phyloP scores from a whole-genome alignment of 192 early-diverging fungal species.

The Coemansia sp. region DNA sequence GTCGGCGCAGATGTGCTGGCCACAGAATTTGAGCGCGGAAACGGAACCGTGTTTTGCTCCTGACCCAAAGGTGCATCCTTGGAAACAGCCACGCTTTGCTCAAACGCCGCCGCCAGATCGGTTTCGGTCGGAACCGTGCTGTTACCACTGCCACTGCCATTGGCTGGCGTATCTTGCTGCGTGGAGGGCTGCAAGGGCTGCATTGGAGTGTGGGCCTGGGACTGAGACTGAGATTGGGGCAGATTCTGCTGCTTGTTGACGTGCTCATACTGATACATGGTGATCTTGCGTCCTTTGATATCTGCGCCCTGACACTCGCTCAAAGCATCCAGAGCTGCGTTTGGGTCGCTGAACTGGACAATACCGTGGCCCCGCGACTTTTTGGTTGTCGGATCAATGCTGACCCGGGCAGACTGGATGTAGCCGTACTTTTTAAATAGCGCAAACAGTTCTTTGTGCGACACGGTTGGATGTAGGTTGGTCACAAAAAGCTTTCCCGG shows the following conservation, averaged over 20 bases:
- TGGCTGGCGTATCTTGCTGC: not conserved
- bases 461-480: constrained; percentile 53
- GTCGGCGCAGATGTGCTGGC: constrained; percentile 17
- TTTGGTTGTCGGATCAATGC: constrained; percentile 47
- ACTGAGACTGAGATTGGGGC: constrained; percentile 1
- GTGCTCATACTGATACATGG: constrained; percentile 55
- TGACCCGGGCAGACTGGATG: constrained; percentile 55
- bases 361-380: constrained; percentile 53
- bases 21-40: constrained; percentile 23
- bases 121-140: not conserved
- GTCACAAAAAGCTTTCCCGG: constrained; percentile 58
- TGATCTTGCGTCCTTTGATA: constrained; percentile 54
- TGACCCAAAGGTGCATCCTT: not conserved
- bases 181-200: not conserved
- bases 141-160: not conserved
- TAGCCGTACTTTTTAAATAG: constrained; percentile 58
- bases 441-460: constrained; percentile 57
- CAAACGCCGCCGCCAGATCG: not conserved
- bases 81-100: constrained; percentile 4
- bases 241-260: constrained; percentile 34
- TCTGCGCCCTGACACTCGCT: constrained; percentile 51
- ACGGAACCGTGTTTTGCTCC: constrained; percentile 14
- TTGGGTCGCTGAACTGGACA: constrained; percentile 53
- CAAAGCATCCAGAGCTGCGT: constrained; percentile 43
- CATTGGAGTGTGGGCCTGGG: not conserved